Conservation (phyloP, 768 basidiomycete genomes). For the Collybiopsis confluens region DNA sequence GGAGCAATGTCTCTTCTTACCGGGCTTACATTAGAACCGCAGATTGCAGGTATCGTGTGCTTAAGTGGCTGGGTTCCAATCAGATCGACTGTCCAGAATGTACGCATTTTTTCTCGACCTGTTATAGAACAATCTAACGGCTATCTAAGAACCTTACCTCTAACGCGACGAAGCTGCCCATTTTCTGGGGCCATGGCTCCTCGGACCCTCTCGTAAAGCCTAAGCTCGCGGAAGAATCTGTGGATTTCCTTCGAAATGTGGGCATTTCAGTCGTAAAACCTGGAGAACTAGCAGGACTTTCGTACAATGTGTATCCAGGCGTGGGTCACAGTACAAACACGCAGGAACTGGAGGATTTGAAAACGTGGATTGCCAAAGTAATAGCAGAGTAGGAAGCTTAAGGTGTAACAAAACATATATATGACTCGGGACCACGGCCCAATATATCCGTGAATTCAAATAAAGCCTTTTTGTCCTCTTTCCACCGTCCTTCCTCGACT, state of each 20-base stretch:
- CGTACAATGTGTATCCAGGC: constrained; percentile 64
- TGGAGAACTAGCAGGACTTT: constrained; percentile 47
- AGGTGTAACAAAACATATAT: not conserved
- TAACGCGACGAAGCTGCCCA: constrained; percentile 57
- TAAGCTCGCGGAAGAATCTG: constrained; percentile 48
- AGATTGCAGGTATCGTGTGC: constrained; percentile 66
- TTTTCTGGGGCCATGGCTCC: constrained; percentile 87
- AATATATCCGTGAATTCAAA: not conserved
- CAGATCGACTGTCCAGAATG: constrained; percentile 58
- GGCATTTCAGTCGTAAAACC: constrained; percentile 36
- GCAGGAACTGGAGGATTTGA: constrained; percentile 68
- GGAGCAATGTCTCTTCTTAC: constrained; percentile 75
- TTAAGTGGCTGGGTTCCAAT: constrained; percentile 83
- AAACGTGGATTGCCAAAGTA: constrained; percentile 62
- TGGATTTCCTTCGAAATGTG: constrained; percentile 54
- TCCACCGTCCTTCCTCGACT: constrained; percentile 1
- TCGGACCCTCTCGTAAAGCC: constrained; percentile 70
- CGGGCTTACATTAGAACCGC: constrained; percentile 61
- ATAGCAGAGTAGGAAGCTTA: constrained; percentile 28
- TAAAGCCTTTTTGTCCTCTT: not conserved
- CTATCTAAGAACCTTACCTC: constrained; percentile 51
- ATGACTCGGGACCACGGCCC: not conserved
- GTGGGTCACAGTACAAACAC: constrained; percentile 63
- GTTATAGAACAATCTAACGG: not conserved
- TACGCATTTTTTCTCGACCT: constrained; percentile 28